phyloP scores from a whole-genome alignment of 1,284 basidiomycete species.

The Crepidotus sp. region DNA sequence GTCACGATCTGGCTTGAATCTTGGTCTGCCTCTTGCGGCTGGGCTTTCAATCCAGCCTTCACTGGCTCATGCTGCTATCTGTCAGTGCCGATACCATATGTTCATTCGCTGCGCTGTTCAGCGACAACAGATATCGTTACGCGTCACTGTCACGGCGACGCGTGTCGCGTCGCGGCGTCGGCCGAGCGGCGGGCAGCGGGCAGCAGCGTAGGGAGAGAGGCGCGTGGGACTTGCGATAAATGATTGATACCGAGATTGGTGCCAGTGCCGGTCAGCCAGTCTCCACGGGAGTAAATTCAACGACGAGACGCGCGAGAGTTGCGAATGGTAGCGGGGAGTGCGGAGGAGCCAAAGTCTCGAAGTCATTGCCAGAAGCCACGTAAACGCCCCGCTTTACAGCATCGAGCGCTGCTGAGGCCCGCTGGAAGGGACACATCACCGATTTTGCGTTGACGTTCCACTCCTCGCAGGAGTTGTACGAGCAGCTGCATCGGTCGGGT shows the following conservation, averaged over 20 bases:
- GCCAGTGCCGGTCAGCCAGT: no score
- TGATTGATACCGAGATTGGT: background rate
- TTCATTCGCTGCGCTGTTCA: background rate
- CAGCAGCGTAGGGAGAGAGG: no score
- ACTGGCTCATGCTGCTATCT: background rate
- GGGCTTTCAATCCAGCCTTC: background rate
- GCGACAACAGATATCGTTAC: constrained; percentile 1
- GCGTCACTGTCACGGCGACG: constrained; percentile 4
- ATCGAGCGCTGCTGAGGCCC: background rate
- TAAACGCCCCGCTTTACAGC: background rate
- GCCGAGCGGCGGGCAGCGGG: background rate
- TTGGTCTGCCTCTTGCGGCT: background rate
- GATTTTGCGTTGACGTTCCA: background rate
- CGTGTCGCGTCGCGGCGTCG: background rate
- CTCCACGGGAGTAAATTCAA: no score
- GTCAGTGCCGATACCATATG: background rate
- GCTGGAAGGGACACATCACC: background rate
- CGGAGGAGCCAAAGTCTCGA: background rate
- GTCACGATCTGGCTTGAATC: background rate
- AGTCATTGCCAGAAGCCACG: background rate
- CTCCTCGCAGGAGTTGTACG: background rate
- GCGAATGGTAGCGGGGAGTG: background rate
- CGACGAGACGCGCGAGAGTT: background rate
- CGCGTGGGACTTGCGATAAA: no score
- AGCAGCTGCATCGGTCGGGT: no score